These are phyloP conservation scores for Neopestalotiopsis sp. DNA, from an alignment of 2,329 filamentous ascomycete species.

Conservation along the genomic window DNA sequence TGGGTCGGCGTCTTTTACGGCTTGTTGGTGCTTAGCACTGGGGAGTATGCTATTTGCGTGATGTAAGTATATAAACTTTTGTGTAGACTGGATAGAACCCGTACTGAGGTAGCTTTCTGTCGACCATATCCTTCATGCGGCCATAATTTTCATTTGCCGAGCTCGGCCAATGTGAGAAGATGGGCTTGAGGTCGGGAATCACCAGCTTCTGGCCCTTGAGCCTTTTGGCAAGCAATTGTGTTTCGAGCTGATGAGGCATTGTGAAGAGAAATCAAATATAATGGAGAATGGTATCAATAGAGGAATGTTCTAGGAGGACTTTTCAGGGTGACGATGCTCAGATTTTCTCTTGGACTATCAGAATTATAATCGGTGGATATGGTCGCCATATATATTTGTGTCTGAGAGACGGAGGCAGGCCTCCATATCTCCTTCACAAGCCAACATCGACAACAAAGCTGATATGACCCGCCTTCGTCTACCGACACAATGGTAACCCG, in stretches of 20 bases:
- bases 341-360: neutral
- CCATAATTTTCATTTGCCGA: constrained; percentile 27
- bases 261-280: neutral
- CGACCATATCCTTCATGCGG: constrained; percentile 23
- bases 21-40: constrained; percentile 16
- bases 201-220: constrained; percentile 23
- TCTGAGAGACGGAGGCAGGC: neutral
- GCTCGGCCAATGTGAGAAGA: constrained; percentile 30
- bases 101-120: constrained; percentile 26
- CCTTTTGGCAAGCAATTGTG: constrained; percentile 24
- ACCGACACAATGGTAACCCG: neutral
- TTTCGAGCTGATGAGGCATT: constrained; percentile 28
- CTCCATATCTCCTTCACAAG: neutral
- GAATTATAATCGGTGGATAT: neutral
- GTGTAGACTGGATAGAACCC: constrained; percentile 18
- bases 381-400: neutral
- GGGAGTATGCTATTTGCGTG: constrained; percentile 6
- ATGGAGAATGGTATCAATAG: neutral
- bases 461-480: neutral
- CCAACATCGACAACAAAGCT: neutral
- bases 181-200: constrained; percentile 31
- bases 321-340: neutral
- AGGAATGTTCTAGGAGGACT: neutral
- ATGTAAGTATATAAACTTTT: neutral
- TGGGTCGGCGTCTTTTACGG: constrained; percentile 26